Conservation (phyloP, 768 basidiomycete genomes). For the Floccularia luteovirens region DNA sequence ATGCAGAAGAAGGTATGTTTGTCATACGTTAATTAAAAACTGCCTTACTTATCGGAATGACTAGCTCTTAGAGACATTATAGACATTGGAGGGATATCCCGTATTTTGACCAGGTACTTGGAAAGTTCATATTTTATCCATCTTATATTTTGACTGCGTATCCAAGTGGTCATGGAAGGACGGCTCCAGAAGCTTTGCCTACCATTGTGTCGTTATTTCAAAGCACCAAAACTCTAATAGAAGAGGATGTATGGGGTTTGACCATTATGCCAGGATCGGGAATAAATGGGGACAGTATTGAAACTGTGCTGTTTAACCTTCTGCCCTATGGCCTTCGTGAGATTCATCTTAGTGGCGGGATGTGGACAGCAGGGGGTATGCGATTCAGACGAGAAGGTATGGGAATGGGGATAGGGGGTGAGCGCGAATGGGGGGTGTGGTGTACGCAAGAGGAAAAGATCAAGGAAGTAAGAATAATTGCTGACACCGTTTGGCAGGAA, state of each 20-base stretch:
- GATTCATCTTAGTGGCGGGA: conserved; percentile 70
- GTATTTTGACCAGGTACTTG: conserved; percentile 68
- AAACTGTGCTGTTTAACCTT: conserved; percentile 38
- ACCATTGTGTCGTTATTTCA: conserved; percentile 32
- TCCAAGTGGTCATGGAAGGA: conserved; percentile 49
- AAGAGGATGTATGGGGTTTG: conserved; percentile 29
- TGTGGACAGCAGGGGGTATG: conserved; percentile 52
- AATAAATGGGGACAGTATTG: conserved; percentile 52
- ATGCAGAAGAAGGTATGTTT: conserved; percentile 42
- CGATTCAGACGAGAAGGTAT: conserved; percentile 44
- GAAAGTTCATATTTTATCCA: background rate
- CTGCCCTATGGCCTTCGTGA: conserved; percentile 54
- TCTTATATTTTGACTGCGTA: background rate
- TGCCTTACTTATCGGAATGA: background rate
- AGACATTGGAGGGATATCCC: conserved; percentile 56
- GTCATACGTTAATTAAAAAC: background rate
- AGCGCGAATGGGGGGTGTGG: conserved; percentile 66
- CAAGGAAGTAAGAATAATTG: conserved; percentile 39
- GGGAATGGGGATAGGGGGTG: conserved; percentile 57
- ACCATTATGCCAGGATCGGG: conserved; percentile 73
- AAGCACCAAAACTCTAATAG: conserved; percentile 23
- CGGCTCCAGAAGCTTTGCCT: conserved; percentile 32
- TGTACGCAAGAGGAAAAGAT: conserved; percentile 47
- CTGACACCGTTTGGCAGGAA: conserved; percentile 28
- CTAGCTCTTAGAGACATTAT: conserved; percentile 42